A percentile compares a stretch with the other conserved stretches of the same genome.
These are phyloP conservation scores for Phytophthora agathidicida DNA, from an alignment of 352 stramenopile species.

Conservation along the genomic window DNA sequence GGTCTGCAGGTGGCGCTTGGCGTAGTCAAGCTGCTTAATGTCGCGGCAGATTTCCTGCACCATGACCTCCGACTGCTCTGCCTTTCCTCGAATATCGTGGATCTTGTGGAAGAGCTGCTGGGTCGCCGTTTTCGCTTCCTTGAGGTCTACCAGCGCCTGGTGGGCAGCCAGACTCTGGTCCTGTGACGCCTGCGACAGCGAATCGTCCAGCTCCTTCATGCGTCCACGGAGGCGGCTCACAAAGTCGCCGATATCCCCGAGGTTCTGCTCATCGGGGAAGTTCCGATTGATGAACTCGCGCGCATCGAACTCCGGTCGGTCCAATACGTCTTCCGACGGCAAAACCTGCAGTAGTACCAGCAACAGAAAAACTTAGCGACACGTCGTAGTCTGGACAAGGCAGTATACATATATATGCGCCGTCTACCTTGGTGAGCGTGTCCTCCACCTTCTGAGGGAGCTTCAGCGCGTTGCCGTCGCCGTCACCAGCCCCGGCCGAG, in stretches of 20 bases:
- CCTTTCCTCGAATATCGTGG: constrained; percentile 93
- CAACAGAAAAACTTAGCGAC: neutral
- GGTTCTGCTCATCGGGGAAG: constrained; percentile 89
- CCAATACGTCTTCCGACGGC: constrained; percentile 87
- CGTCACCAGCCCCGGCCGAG: neutral
- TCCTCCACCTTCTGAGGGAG: constrained; percentile 60
- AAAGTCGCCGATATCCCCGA: constrained; percentile 85
- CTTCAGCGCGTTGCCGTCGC: constrained; percentile 44
- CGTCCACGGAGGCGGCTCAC: constrained; percentile 73
- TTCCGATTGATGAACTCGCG: constrained; percentile 93
- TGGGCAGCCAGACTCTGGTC: constrained; percentile 78
- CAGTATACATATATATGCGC: neutral
- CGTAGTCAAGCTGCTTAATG: constrained; percentile 98
- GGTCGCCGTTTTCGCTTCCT: constrained; percentile 87
- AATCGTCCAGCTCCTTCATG: constrained; percentile 85
- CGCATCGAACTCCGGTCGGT: constrained; percentile 90
- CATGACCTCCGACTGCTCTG: constrained; percentile 95
- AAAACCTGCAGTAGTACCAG: constrained; percentile 44
- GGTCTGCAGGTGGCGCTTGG: constrained; percentile 96
- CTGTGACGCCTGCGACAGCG: constrained; percentile 78
- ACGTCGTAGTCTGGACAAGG: neutral
- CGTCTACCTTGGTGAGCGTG: constrained; percentile 51
- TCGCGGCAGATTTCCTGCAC: constrained; percentile 98
- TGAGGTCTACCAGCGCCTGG: constrained; percentile 82
- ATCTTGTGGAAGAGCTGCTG: constrained; percentile 93